Base-by-base conservation (phyloP, 225 moss, liverwort and hornwort genomes). In the Physcomitrium patens region DNA sequence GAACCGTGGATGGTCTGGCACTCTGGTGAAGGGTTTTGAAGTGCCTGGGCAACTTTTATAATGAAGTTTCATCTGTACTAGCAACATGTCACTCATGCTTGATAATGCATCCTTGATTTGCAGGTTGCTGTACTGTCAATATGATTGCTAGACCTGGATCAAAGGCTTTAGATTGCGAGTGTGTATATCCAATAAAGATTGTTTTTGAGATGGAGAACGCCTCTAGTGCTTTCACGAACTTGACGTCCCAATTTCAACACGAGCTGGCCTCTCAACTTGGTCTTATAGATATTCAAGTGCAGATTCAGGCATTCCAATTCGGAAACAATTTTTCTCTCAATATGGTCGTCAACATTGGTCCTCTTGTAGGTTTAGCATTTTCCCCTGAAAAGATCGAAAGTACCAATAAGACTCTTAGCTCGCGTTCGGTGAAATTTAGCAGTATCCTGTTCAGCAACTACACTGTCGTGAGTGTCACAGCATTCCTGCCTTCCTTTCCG, bases 101-200 rank as follows among this genome's bases (percentile, higher is more conserved):
- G 17, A 22, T 28, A 28, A 23, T 5, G 26, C 44, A 63, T 69
- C 69, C 64, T 58, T 73, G 72, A 31, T 50, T 84, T 87, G 80
- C 78, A 89, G 87, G 81, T 59, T 96, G 91, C 70, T 96, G 96
- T 69, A 77, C 67, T 10, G 53, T 72, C 37, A 86, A 82, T 65
- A 89, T 89, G 84, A 93, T 91, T 45, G 81, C 80, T 24, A 84
- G 84, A 67, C 93, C 90, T 56, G 89, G 90, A 83, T 82, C 81
- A 63, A 84, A 71, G 71, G 82, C 67, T 48, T 90, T 80, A 67
- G 90, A 83, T 63, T 93, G 91, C 74, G 83, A 89, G 42, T 96
- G 96, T 81, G 91, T 93, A 49, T 96, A 91, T 62, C 96, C 96
- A 26, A 87, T 96, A 26, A 89, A 89, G 75, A 71, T 96, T 37